These are phyloP conservation scores for Colletotrichum sp. DNA, from an alignment of 2,329 filamentous ascomycete genomes.

Conservation along the genomic window DNA sequence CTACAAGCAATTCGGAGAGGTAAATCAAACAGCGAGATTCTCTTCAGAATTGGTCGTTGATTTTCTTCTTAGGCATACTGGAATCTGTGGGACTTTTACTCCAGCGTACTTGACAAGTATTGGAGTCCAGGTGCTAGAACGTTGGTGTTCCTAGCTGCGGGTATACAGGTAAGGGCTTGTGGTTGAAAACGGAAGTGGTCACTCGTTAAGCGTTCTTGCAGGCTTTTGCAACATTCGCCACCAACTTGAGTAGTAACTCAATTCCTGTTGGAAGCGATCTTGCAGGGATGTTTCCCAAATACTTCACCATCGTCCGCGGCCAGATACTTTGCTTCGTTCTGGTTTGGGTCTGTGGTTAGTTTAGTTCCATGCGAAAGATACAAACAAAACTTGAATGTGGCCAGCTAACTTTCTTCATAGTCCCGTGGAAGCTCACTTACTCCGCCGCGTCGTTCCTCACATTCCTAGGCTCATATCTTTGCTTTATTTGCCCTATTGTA, in stretches of 20 bases:
- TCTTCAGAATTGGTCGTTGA: too few relatives aligned
- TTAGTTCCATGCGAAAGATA: fast-evolving
- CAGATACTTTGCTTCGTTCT: neutral
- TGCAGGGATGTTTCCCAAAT: neutral
- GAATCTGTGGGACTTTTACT: conserved; percentile 13
- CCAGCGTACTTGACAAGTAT: neutral
- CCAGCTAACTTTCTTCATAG: neutral
- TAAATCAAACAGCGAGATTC: neutral
- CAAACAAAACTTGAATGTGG: too few relatives aligned
- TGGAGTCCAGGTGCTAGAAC: neutral
- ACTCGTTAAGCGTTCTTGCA: fast-evolving
- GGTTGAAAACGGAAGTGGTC: fast-evolving
- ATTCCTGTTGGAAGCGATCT: neutral
- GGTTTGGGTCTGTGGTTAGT: neutral
- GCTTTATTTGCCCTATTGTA: neutral
- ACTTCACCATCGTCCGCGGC: neutral
- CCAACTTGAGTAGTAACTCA: neutral
- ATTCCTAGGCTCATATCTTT: neutral
- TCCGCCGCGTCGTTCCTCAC: neutral
- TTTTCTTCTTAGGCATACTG: neutral
- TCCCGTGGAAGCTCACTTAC: neutral
- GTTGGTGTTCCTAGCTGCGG: neutral
- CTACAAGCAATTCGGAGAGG: neutral
- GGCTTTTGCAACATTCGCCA: neutral
- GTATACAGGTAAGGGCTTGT: neutral